Base-by-base conservation (phyloP, 2,329 filamentous ascomycete species). In the Alternaria ventricosa region DNA sequence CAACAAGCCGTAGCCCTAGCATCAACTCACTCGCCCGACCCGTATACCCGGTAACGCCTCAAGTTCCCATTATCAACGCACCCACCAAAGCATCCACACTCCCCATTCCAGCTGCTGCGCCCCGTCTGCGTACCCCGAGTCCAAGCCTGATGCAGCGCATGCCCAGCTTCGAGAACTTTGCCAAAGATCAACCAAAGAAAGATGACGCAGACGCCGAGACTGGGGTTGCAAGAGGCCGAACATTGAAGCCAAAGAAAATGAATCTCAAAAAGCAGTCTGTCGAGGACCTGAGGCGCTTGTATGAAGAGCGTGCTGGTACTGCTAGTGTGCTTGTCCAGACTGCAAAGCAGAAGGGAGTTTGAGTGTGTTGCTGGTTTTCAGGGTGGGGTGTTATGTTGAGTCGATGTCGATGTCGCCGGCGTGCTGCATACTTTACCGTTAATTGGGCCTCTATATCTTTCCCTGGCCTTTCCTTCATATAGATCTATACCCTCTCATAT, bases 261-360 rank as follows among this genome's bases (percentile, higher is more conserved):
- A 80, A 82, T 45, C 46, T 84, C 45, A 81, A 80, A 66, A 83
- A 84, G 66, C 74, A 79, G 50, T 81, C 78, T 18, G 84, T 85
- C 5, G 83, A 85, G 49, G 82, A 85, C 71, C 65, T 85, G 63
- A 73, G 83, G 57, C 71, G 80, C 65, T 68, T 85, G 57, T 85
- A 84, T 63, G 84, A 85, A 68, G 83, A 85, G 68, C 71, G 83
- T 47, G 81, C 79, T 8, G 80, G 77, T 3, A 81, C 82, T 13
- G 82, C 76, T 45, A 73, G 71, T 61, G 73, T 67, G 28, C 64
- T 81, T 41, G 63, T 70, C 18, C 66, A 70, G 33, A 66, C 68
- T 18, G 63, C 56, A 13, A 57, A 53, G 46, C 60, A 64, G 45
- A 62, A 43, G 43, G 41, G 55, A 55, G 51, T 25, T 50, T 63